phyloP scores from a whole-genome alignment of 2,329 filamentous ascomycete genomes.

The Dothistroma septosporum region DNA sequence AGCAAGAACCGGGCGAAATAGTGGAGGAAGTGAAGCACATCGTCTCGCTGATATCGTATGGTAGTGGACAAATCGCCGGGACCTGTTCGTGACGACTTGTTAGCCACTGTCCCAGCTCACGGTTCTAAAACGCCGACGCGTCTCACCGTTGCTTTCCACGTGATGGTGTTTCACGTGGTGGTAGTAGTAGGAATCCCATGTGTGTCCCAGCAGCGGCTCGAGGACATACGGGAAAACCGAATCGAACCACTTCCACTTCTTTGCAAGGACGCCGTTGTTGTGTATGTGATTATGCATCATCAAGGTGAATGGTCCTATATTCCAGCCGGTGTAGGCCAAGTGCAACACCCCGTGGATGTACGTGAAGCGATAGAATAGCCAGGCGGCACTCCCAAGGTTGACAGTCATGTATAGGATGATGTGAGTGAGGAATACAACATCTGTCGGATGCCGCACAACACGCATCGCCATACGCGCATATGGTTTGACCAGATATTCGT shows the following conservation, averaged over 20 bases:
- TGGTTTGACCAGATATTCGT: constrained; percentile 53
- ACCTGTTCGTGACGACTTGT: constrained; percentile 38
- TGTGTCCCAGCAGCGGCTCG: constrained; percentile 75
- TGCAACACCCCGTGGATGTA: constrained; percentile 67
- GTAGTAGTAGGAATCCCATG: constrained; percentile 81
- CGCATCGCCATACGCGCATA: constrained; percentile 55
- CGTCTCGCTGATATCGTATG: constrained; percentile 70
- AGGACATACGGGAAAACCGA: constrained; percentile 65
- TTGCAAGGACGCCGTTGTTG: constrained; percentile 64
- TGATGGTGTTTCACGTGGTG: constrained; percentile 86
- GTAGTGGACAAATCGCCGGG: constrained; percentile 72
- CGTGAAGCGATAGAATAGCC: constrained; percentile 62
- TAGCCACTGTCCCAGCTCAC: no score
- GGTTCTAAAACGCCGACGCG: no score
- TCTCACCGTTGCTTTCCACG: constrained; percentile 71
- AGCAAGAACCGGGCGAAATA: constrained; percentile 72
- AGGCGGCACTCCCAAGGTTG: constrained; percentile 63
- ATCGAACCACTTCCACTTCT: constrained; percentile 56
- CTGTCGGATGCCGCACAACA: constrained; percentile 62
- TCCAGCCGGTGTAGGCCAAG: constrained; percentile 61
- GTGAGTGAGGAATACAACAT: constrained; percentile 75
- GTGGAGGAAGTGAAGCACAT: constrained; percentile 60
- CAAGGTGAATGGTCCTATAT: constrained; percentile 69
- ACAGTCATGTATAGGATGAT: constrained; percentile 67
- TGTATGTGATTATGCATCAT: constrained; percentile 86